Evolutionary conservation across 192 early-diverging fungal species (phyloP), one percentile per base, ranked within the genome.

Genomic region (Coemansia sp.): DNA sequence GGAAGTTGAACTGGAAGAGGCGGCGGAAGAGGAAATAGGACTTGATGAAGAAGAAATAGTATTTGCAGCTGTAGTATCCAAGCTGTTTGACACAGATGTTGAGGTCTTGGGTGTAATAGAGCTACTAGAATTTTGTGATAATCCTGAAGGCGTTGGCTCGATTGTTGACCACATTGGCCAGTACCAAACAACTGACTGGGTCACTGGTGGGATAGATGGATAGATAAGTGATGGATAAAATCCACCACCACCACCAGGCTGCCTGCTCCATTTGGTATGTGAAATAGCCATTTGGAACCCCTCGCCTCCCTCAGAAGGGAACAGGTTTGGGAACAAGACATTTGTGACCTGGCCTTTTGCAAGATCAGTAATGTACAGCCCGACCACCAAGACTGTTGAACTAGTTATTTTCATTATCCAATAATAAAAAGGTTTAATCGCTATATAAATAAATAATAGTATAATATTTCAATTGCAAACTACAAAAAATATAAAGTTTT

Each of bases 201-300:
- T n/a, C n/a, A n/a, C n/a, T n/a, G n/a, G n/a, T n/a, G n/a, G n/a
- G n/a, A n/a, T n/a, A n/a, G n/a, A n/a, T n/a, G n/a, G n/a, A n/a
- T n/a, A n/a, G n/a, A n/a, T n/a, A n/a, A n/a, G n/a, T n/a, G n/a
- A n/a, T n/a, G n/a, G n/a, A n/a, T n/a, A n/a, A n/a, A 18, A 46
- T 1, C 28, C n/a, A 3, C 14, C 28, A 15, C 18, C 28, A 46
- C 28, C 42, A 14, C 10, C 42, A 27, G 42, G 42, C 28, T 46
- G 27, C 15, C 28, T 46, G 27, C 28, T 46, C 45, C 45, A 46
- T 17, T 46, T 28, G 1, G 45, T 46, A 46, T 46, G 45, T 14
- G 45, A 46, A 32, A 46, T 26, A 3, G 28, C 28, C 18, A 46
- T 19, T 26, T 46, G 26, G 28, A 32, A 46, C 2, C 27, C 45